Evolutionary conservation across 2,329 filamentous ascomycete species (phyloP).

Genomic region (Endocalyx cinctus): DNA sequence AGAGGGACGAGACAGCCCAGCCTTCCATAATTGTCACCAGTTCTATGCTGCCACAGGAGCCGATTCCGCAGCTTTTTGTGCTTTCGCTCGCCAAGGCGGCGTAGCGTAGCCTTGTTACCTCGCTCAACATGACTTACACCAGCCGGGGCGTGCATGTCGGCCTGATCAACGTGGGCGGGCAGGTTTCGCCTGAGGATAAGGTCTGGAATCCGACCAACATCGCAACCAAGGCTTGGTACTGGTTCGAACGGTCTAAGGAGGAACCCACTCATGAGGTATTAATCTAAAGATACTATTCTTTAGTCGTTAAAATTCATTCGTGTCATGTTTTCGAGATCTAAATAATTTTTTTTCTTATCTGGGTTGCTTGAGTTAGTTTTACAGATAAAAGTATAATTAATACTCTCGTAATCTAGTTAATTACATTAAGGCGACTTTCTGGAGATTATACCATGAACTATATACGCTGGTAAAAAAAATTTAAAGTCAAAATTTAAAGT

Average conservation of each 20-base stretch:
- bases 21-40: conserved; percentile 46
- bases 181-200: conserved; percentile 34
- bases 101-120: conserved; percentile 45
- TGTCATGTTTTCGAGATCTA: no score
- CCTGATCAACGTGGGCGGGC: conserved; percentile 40
- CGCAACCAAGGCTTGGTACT: conserved; percentile 37
- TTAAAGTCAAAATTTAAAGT: no score
- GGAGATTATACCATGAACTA: no score
- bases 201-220: conserved; percentile 40
- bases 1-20: conserved; percentile 23
- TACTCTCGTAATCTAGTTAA: no score
- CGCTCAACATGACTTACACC: conserved; percentile 34
- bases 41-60: conserved; percentile 41
- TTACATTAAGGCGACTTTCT: no score
- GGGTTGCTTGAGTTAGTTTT: no score
- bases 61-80: conserved; percentile 41
- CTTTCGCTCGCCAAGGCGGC: conserved; percentile 47
- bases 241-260: conserved; percentile 35
- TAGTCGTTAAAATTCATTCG: no score
- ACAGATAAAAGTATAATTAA: no score
- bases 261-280: no score
- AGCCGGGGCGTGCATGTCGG: conserved; percentile 40
- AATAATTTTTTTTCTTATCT: no score
- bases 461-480: no score
- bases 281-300: no score